These are phyloP conservation scores for Candida ficus DNA, from an alignment of 805 yeast species.

Conservation along the genomic window DNA sequence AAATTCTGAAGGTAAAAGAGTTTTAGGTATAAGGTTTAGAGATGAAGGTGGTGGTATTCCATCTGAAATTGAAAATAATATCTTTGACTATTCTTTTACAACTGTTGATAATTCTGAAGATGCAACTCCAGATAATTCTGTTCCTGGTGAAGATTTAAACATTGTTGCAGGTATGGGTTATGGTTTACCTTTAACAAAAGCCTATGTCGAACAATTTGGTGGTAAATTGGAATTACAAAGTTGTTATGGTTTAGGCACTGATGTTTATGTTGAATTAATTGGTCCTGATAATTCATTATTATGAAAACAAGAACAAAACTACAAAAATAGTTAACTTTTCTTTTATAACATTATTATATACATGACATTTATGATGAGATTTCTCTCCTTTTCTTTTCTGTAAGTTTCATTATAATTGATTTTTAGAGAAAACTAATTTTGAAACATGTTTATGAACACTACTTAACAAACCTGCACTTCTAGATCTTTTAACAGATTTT, in stretches of 20 bases:
- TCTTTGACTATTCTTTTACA: conserved; percentile 84
- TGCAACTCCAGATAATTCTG: conserved; percentile 50
- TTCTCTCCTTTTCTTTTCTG: too few relatives aligned
- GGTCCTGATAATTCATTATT: conserved; percentile 22
- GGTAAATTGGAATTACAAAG: conserved; percentile 67
- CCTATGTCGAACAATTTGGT: conserved; percentile 68
- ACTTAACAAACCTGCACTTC: conserved; percentile 75
- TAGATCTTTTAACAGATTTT: conserved; percentile 74
- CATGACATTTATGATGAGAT: too few relatives aligned
- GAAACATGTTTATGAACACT: conserved; percentile 59
- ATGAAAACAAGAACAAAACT: too few relatives aligned
- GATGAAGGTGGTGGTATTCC: conserved; percentile 90
- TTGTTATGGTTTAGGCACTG: conserved; percentile 75
- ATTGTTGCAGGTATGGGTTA: conserved; percentile 93
- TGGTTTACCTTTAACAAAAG: conserved; percentile 81
- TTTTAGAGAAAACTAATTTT: too few relatives aligned
- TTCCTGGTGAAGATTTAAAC: conserved; percentile 66
- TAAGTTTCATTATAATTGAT: too few relatives aligned
- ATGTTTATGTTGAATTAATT: conserved; percentile 54
- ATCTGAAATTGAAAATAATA: conserved; percentile 54
- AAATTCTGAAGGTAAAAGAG: conserved; percentile 20
- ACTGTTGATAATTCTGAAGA: conserved; percentile 60
- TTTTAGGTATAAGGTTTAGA: conserved; percentile 65
- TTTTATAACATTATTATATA: too few relatives aligned
- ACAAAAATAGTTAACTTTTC: too few relatives aligned